Percentiles rank a stretch among this genome's conserved stretches.
These are phyloP conservation scores for Rubroboletus satanas DNA, from an alignment of 768 basidiomycete species.

Conservation along the genomic window DNA sequence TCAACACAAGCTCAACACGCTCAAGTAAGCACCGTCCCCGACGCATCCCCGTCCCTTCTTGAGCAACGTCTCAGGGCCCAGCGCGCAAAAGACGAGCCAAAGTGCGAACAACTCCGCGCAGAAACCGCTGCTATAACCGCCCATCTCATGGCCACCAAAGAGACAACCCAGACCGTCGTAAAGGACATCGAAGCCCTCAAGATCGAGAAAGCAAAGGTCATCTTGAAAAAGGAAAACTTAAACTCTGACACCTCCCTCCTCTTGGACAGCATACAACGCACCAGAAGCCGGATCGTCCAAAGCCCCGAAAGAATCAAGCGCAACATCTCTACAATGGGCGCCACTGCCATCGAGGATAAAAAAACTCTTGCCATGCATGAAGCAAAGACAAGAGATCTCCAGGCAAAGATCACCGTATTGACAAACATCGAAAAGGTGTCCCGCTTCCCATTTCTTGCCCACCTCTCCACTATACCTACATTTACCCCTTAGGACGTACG, in stretches of 20 bases:
- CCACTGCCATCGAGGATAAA: constrained; percentile 67
- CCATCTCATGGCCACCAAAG: constrained; percentile 67
- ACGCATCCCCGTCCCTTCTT: background rate
- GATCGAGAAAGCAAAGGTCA: constrained; percentile 59
- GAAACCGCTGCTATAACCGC: constrained; percentile 62
- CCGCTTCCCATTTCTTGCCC: background rate
- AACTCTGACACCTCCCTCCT: constrained; percentile 57
- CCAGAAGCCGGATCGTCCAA: constrained; percentile 77
- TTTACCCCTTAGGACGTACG: constrained; percentile 55
- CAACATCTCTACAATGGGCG: constrained; percentile 73
- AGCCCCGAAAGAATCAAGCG: constrained; percentile 87
- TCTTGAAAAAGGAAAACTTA: constrained; percentile 67
- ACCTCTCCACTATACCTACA: background rate
- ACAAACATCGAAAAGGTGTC: constrained; percentile 72
- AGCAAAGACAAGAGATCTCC: constrained; percentile 72
- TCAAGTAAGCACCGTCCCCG: constrained; percentile 46
- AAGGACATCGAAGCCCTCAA: constrained; percentile 71
- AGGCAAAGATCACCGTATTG: constrained; percentile 67
- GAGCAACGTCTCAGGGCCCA: constrained; percentile 43
- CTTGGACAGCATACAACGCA: constrained; percentile 58
- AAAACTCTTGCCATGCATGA: constrained; percentile 60
- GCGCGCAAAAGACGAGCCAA: constrained; percentile 66
- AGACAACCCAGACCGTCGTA: constrained; percentile 53
- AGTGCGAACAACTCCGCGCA: constrained; percentile 52
- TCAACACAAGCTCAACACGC: constrained; percentile 46